Evolutionary conservation across 2,329 filamentous ascomycete species (phyloP).

Genomic region (Thielaviopsis euricoi): DNA sequence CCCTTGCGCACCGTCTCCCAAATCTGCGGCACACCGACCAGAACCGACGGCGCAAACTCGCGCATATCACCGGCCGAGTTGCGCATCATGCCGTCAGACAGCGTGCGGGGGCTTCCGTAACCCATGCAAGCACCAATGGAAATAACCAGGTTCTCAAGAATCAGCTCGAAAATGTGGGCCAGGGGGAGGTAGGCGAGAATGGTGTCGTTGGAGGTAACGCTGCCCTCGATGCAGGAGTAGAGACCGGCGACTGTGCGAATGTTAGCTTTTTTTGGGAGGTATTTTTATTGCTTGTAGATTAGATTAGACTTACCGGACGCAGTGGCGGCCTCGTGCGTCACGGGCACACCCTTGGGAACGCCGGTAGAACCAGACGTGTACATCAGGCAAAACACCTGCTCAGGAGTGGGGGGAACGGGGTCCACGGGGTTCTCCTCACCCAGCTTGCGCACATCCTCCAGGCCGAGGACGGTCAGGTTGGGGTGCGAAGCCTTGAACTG

Average conservation of each 20-base stretch:
- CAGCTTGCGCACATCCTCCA: conserved; percentile 36
- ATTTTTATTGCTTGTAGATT: not conserved
- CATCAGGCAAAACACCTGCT: conserved; percentile 72
- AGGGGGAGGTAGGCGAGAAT: conserved; percentile 85
- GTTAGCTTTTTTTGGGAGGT: conserved; percentile 14
- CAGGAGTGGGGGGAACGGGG: conserved; percentile 52
- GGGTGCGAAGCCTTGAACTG: conserved; percentile 40
- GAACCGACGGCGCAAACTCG: conserved; percentile 73
- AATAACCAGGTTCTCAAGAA: conserved; percentile 80
- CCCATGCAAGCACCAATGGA: conserved; percentile 86
- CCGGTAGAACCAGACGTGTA: conserved; percentile 84
- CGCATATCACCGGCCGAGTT: conserved; percentile 91
- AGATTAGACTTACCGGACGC: conserved; percentile 40
- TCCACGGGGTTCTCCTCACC: conserved; percentile 54
- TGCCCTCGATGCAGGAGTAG: conserved; percentile 57
- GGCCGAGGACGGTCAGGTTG: conserved; percentile 35
- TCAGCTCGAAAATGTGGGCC: conserved; percentile 91
- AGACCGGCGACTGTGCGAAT: conserved; percentile 54
- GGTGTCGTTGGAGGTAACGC: conserved; percentile 60
- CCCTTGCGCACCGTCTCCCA: conserved; percentile 98
- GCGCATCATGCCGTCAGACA: conserved; percentile 70
- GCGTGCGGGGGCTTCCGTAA: conserved; percentile 78
- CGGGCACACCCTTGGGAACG: conserved; percentile 71
- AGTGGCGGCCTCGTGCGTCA: conserved; percentile 66
- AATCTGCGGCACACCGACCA: conserved; percentile 88